Conservation (phyloP, 768 basidiomycete species). For the Auricularia heimuer region DNA sequence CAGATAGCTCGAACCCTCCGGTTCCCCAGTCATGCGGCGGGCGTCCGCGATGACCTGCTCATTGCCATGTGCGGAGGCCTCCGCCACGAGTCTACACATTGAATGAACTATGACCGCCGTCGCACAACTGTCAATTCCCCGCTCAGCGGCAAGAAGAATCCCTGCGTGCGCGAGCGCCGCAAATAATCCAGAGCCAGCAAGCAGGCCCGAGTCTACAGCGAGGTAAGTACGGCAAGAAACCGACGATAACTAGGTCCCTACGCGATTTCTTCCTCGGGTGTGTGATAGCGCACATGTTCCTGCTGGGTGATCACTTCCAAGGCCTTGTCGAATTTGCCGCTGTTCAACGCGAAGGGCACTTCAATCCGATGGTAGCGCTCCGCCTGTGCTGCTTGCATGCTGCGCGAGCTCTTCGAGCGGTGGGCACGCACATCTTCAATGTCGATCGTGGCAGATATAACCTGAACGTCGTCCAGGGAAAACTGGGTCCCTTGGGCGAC, state of each 20-base stretch:
- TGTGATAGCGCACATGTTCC: conserved; percentile 60
- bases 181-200: conserved; percentile 99
- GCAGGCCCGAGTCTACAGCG: conserved; percentile 77
- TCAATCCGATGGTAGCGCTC: conserved; percentile 75
- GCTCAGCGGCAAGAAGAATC: conserved; percentile 91
- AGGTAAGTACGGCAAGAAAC: not conserved
- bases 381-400: conserved; percentile 76
- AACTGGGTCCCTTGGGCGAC: conserved; percentile 96
- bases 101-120: conserved; percentile 93
- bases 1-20: conserved; percentile 68
- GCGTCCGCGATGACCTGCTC: conserved; percentile 86
- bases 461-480: conserved; percentile 91
- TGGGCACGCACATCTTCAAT: conserved; percentile 94
- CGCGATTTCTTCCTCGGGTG: conserved; percentile 97
- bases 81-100: conserved; percentile 86
- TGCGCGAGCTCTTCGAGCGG: conserved; percentile 71
- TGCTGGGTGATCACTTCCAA: conserved; percentile 43
- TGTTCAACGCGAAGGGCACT: conserved; percentile 68
- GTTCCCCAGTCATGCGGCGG: conserved; percentile 77
- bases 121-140: conserved; percentile 98
- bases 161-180: conserved; percentile 83
- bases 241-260: conserved; percentile 21
- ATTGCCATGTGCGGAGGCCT: conserved; percentile 60
- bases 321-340: conserved; percentile 51
- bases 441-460: conserved; percentile 90